Evolutionary conservation across 352 stramenopile species (phyloP), one percentile per base, ranked within the genome.

Genomic region (Aphanomyces astaci): DNA sequence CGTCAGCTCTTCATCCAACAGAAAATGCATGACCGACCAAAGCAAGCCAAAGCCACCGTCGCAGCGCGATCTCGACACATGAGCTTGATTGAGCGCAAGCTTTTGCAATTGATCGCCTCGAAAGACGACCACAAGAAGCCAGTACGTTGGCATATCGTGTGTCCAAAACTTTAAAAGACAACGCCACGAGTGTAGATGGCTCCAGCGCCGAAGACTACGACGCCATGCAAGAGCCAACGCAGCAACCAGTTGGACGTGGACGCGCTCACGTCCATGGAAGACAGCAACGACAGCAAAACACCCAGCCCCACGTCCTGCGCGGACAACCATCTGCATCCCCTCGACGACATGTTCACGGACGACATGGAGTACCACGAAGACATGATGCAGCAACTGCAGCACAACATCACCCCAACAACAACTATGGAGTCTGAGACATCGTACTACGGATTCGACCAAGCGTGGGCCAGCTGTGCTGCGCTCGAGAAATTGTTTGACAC

Each of bases 401-500:
- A 1, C 46, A 54, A 7, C 1, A 9, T 27, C 15, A 13, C 15
- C 19, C 13, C 17, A 13, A 9, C 22, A 63, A 30, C 15, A 2
- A 22, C 31, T 2, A 7, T 19, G 5, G 36, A 27, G 10, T 25
- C 13, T 15, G 36, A 15, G 7, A 7, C 7, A 15, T 15, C 36
- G 7, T 43, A 5, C 1, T 24, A 3, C 24, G 36, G 11, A 5
- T 64, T 33, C 28, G 22, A 64, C 22, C n/a, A 32, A 51, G 5
- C 31, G 11, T 64, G 24, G 28, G 24, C 45, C 13, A 64, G 43
- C 19, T 33, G 22, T 17, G 56, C n/a, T 5, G 43, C 56, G 13
- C 36, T 64, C 22, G 31, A 64, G n/a, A 25, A 49, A 10, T 25
- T 64, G 1, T 51, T 64, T 17, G 56, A 64, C 43, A 28, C 56